Base-by-base conservation (phyloP, 169 alveolate genomes). In the Sarcocystis neurona region DNA sequence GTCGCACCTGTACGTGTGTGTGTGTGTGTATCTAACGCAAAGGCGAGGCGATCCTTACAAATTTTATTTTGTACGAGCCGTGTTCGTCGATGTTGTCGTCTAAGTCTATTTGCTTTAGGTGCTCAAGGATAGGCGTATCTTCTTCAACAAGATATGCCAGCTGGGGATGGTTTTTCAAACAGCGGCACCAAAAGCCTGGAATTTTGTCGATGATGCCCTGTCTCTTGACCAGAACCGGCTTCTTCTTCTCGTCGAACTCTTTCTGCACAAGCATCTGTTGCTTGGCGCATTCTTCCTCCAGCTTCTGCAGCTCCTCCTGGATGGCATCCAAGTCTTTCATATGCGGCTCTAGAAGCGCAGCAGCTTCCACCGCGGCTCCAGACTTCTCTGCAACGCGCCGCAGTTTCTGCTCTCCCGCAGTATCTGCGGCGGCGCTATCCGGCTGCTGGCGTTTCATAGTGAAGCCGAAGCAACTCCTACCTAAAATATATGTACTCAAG, bases 151-250 rank as follows among this genome's bases (percentile, higher is more conserved):
- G 91, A 78, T 94, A 94, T 79, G 96, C 94, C 74, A 94, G 94
- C 34, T 95, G 95, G 20, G 97, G 98, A 87, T 96, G 98, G 85
- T 94, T 96, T 18, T 95, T 88, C 43, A 96, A 85, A 39, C 98
- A 95, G 46, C 94, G 93, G 2, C 96, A 93, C 98, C 98, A 96
- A 89, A 96, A 96, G 27, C 97, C 96, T 3, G 98, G 98, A 32
- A 96, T 94, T 53, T 95, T 96, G 47, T 94, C 95, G 32, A 96
- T 95, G 20, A 96, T 94, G 30, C 85, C 95, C 92, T 91, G 93
- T 44, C 98, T 89, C 85, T 96, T 95, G 34, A 92, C 95, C 85
- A 96, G 95, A 48, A 91, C 75, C 0, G 98, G 98, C 79, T 95
- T 96, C 89, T 96, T 96, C 91, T 96, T 95, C 85, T 94, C 93